Conservation (phyloP, 352 stramenopile genomes). For the Peronosclerospora sorghi region DNA sequence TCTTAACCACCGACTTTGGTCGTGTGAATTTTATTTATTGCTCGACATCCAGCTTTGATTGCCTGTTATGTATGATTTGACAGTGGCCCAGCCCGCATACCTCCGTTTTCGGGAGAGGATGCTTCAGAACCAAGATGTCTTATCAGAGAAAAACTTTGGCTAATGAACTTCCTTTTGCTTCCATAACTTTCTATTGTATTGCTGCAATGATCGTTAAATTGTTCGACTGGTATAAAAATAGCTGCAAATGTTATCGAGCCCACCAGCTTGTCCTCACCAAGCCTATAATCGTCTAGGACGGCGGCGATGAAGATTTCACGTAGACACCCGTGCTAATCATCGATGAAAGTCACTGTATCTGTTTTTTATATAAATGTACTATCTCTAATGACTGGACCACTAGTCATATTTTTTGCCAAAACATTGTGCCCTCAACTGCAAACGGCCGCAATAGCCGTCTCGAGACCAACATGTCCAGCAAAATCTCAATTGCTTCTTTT, state of each 20-base stretch:
- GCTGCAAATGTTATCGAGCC: too few relatives aligned
- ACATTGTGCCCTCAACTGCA: constrained; percentile 77
- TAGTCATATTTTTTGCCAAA: constrained; percentile 74
- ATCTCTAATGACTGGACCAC: too few relatives aligned
- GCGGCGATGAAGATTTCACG: neutral
- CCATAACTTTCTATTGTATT: neutral
- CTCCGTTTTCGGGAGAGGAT: constrained; percentile 6
- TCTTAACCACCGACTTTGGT: constrained; percentile 10
- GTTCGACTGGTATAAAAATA: too few relatives aligned
- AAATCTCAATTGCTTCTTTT: constrained; percentile 61
- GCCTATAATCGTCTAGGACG: too few relatives aligned
- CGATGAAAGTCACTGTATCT: too few relatives aligned
- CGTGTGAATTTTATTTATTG: constrained; percentile 38
- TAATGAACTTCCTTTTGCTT: constrained; percentile 26
- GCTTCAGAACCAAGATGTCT: constrained; percentile 13
- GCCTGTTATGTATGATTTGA: constrained; percentile 30
- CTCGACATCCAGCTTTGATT: constrained; percentile 25
- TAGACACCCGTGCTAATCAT: too few relatives aligned
- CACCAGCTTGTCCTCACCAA: too few relatives aligned
- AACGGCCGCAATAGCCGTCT: constrained; percentile 65
- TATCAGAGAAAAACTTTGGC: constrained; percentile 12
- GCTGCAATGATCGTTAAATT: too few relatives aligned
- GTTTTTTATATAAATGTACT: too few relatives aligned
- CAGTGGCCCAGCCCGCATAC: constrained; percentile 4
- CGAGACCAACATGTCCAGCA: constrained; percentile 72